A percentile compares a stretch with the other conserved stretches of the same genome.
phyloP scores from a whole-genome alignment of 1,139 yeast genomes.

The Nadsonia commutata region DNA sequence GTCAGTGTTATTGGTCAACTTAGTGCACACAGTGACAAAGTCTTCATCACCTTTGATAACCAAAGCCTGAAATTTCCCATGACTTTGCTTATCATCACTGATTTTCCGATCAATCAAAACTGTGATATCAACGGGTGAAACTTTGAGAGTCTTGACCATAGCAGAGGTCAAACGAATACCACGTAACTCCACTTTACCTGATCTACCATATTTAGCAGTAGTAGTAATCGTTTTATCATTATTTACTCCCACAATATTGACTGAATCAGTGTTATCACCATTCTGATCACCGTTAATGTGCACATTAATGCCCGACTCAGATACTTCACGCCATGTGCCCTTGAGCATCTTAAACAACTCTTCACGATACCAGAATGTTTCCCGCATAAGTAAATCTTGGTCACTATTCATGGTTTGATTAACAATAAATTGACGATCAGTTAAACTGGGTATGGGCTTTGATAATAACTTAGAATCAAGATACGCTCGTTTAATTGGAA shows the following conservation, averaged over 20 bases:
- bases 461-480: slow-evolving; percentile 30
- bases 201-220: slow-evolving; percentile 15
- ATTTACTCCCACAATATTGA: too few relatives aligned
- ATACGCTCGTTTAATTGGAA: slow-evolving; percentile 51
- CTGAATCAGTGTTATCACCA: neutral
- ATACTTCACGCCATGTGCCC: slow-evolving; percentile 47
- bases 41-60: neutral
- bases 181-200: slow-evolving; percentile 53
- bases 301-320: slow-evolving; percentile 10
- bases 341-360: slow-evolving; percentile 39
- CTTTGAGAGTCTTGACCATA: slow-evolving; percentile 29
- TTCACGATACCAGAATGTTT: slow-evolving; percentile 71
- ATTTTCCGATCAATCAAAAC: slow-evolving; percentile 16
- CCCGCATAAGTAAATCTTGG: slow-evolving; percentile 38
- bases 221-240: too few relatives aligned
- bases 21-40: slow-evolving; percentile 8
- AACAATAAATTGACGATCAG: slow-evolving; percentile 58
- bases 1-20: slow-evolving; percentile 31
- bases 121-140: slow-evolving; percentile 33
- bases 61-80: neutral
- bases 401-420: slow-evolving; percentile 42
- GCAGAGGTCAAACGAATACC: slow-evolving; percentile 42
- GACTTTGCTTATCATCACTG: neutral
- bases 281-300: neutral
- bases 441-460: slow-evolving; percentile 56